Conservation (phyloP, 139 green algal genomes). For the Deuterostichococcus epilithicus region DNA sequence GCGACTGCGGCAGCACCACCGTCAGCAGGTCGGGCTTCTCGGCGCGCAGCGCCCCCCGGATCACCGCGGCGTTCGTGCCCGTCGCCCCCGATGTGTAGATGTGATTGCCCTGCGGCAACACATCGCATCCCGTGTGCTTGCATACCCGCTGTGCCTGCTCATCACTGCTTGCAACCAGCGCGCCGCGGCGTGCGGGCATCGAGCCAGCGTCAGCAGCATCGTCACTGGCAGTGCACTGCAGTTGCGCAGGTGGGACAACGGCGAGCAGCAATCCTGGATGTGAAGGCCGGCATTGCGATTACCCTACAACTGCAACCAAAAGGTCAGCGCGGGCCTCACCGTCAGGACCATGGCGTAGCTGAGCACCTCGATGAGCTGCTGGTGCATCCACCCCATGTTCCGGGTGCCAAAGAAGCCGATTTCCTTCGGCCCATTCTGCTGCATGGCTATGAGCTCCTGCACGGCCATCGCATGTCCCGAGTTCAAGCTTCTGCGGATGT, state of each 20-base stretch:
- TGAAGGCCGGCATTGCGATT: neutral
- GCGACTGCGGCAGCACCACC: conserved; percentile 91
- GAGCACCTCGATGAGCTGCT: conserved; percentile 97
- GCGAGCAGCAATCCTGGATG: no score
- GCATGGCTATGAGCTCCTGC: conserved; percentile 97
- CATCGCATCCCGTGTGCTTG: neutral
- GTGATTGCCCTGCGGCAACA: conserved; percentile 82
- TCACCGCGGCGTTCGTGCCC: conserved; percentile 97
- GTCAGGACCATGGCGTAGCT: conserved; percentile 95
- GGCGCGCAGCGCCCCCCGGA: conserved; percentile 89
- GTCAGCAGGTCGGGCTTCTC: conserved; percentile 91
- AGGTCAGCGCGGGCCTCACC: conserved; percentile 39
- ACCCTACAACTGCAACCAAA: neutral
- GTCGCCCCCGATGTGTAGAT: conserved; percentile 95
- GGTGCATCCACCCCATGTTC: conserved; percentile 98
- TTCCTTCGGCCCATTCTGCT: conserved; percentile 84
- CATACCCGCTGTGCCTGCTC: no score
- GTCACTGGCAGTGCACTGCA: no score
- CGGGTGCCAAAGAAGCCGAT: conserved; percentile 98
- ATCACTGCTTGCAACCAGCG: no score
- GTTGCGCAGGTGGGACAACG: no score
- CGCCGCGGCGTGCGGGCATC: no score
- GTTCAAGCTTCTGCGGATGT: neutral
- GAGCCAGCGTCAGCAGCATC: no score
- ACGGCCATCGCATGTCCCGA: neutral